A percentile compares a stretch with the other conserved stretches of the same genome.
phyloP scores from a whole-genome alignment of 768 basidiomycete species.

The Boletus reticulatus region DNA sequence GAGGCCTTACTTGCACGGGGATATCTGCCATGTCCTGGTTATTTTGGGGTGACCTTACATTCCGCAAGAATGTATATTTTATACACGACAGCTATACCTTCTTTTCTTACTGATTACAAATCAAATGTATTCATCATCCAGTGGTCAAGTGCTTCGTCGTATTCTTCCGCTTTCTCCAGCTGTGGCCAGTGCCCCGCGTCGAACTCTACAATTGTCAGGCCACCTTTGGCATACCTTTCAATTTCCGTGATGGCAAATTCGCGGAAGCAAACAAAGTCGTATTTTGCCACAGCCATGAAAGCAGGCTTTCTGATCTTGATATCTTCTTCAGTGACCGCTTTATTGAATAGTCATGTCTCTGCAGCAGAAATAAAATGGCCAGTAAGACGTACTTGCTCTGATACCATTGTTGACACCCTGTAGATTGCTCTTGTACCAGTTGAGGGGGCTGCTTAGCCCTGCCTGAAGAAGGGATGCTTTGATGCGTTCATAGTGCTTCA shows the following conservation, averaged over 20 bases:
- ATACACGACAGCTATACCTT: conserved; percentile 2
- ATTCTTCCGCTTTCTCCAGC: conserved; percentile 32
- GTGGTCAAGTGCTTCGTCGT: conserved; percentile 35
- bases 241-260: conserved; percentile 23
- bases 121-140: conserved; percentile 29
- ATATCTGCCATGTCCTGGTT: not conserved
- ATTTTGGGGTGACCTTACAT: not conserved
- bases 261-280: conserved; percentile 34
- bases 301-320: conserved; percentile 34
- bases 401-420: conserved; percentile 28
- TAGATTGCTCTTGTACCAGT: conserved; percentile 37
- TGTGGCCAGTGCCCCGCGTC: conserved; percentile 40
- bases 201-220: conserved; percentile 31
- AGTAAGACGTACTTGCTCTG: conserved; percentile 24
- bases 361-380: not conserved
- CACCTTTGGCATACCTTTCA: conserved; percentile 26
- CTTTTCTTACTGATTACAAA: not conserved
- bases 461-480: conserved; percentile 27
- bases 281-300: conserved; percentile 36
- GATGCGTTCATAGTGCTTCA: conserved; percentile 30
- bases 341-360: not conserved
- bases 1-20: not conserved
- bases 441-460: conserved; percentile 34
- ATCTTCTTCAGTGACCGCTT: conserved; percentile 24
- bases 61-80: not conserved